Percentiles rank a stretch among this genome's conserved stretches.
Conservation (phyloP, 768 basidiomycete genomes). For the Pleurotus pulmonarius region DNA sequence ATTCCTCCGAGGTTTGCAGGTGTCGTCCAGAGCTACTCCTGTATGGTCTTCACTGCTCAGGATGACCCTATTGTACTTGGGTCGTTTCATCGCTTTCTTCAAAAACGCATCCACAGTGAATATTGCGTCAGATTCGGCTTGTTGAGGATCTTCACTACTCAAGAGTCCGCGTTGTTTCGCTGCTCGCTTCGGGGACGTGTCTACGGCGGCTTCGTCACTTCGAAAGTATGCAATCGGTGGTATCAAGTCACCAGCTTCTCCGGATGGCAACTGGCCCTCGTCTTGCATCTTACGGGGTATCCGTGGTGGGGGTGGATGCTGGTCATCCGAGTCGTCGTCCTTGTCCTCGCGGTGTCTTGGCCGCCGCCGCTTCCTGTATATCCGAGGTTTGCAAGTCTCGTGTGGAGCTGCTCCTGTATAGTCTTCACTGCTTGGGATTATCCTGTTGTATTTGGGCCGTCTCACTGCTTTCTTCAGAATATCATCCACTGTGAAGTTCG, state of each 20-base stretch:
- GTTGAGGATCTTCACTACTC: not conserved
- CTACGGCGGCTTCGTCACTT: too few relatives aligned
- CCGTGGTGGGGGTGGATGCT: too few relatives aligned
- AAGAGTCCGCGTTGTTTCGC: not conserved
- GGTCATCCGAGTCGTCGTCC: too few relatives aligned
- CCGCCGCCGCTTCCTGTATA: too few relatives aligned
- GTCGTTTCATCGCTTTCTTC: not conserved
- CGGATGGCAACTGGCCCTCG: not conserved
- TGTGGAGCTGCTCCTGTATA: too few relatives aligned
- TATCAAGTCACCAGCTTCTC: not conserved
- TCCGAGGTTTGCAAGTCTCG: too few relatives aligned
- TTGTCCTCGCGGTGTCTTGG: too few relatives aligned
- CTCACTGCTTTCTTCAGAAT: not conserved
- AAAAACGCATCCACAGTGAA: conserved; percentile 1
- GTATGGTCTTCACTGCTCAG: not conserved
- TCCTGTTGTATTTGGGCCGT: not conserved
- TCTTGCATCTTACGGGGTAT: too few relatives aligned
- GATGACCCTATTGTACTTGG: not conserved
- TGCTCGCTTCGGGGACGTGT: too few relatives aligned
- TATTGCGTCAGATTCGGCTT: not conserved
- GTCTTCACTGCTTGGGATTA: too few relatives aligned
- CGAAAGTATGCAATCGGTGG: not conserved
- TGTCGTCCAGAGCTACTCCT: not conserved
- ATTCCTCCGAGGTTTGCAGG: not conserved
- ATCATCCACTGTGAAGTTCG: not conserved